Base-by-base conservation (phyloP, 192 early-diverging fungal genomes). In the Linnemannia hyalina region DNA sequence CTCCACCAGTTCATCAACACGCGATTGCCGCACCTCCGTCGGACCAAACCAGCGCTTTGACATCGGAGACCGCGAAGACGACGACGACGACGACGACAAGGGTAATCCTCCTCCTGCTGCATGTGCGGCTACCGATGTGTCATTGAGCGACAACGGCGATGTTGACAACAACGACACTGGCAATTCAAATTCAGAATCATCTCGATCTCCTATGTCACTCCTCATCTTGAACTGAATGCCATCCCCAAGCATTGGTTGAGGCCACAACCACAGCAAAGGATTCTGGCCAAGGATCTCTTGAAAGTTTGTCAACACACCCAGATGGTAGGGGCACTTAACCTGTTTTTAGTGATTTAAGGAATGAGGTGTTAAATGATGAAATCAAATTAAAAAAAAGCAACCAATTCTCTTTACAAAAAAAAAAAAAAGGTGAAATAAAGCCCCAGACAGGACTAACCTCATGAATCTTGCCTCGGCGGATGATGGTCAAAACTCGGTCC, bases 261-360 rank as follows among this genome's bases (percentile, higher is more conserved):
- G 97, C 84, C 95, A 84, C 83, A 94, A 92, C 98, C 97, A 99
- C 6, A 96, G 83, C 80, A 93, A 80, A 22, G 90, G 81, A 70
- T 85, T 90, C 3, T 84, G 77, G n/a, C 96, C 98, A 70, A 99
- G 92, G 20, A 98, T 92, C 18, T 90, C 77, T 71, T 92, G 89
- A 41, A 98, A 88, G 81, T 99, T 99, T 55, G 85, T 87, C 77
- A 93, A 76, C 10, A 90, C 74, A 11, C 97, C 97, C 42, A 98
- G 79, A 88, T 97, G 93, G 86, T 96, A 99, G 5, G 98, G 97
- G 82, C 94, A 97, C 42, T 85, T 75, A 7, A 88, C 73, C 90
- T 92, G 41, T 70, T 29, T 13, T 18, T 18, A 32, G 70, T 11
- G 68, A 23, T 1, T 16, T 7, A 74, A 47, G 15, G 35, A 7